Evolutionary conservation across 139 green algal genomes (phyloP).

Genomic region (Chlamydomonas eustigma): DNA sequence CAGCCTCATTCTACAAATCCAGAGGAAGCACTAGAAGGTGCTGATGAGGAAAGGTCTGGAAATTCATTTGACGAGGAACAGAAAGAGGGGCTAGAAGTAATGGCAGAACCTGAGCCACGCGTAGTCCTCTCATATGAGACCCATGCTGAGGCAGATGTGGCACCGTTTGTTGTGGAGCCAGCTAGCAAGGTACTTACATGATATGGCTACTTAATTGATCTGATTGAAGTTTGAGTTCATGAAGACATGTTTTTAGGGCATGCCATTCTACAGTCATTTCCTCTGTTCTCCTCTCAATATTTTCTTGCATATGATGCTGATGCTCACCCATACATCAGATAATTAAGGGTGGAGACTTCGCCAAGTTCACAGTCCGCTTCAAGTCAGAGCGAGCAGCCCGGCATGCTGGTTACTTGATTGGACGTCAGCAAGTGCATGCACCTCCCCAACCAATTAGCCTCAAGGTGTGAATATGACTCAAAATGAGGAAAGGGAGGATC

Average conservation of each 20-base stretch:
- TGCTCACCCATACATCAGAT: constrained; percentile 6
- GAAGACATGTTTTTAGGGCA: no score
- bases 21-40: not conserved
- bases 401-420: constrained; percentile 30
- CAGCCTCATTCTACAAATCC: not conserved
- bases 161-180: constrained; percentile 20
- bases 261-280: no score
- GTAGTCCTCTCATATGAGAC: not conserved
- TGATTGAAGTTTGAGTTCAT: no score
- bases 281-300: no score
- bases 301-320: no score
- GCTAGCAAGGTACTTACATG: no score
- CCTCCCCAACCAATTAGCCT: constrained; percentile 8
- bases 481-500: no score
- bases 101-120: not conserved
- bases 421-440: constrained; percentile 23
- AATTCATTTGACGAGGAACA: not conserved
- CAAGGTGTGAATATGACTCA: constrained; percentile 22
- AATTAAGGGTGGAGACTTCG: constrained; percentile 20
- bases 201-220: no score
- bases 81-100: not conserved
- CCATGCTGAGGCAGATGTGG: not conserved
- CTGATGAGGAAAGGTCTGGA: not conserved
- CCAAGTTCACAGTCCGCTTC: constrained; percentile 32
- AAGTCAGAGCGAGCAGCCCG: not conserved